Conservation (phyloP, 306 rosid genomes). For the Fragaria ananassa region DNA sequence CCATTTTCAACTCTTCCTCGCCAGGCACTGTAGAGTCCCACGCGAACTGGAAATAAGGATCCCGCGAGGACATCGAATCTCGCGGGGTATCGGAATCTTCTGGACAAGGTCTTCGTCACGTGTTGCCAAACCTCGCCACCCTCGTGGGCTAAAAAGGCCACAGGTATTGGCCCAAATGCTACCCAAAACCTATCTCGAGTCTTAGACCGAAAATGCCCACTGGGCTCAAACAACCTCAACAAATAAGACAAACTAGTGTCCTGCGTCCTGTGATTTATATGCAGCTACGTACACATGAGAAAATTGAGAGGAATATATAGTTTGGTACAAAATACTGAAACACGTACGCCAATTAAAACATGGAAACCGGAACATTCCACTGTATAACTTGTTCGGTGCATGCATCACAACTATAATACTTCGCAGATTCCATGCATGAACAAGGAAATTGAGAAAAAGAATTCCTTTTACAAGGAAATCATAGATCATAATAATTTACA, state of each 20-base stretch:
- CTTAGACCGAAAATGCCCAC: too few species aligned
- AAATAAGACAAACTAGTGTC: background rate
- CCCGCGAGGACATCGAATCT: too few species aligned
- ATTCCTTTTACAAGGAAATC: constrained; percentile 10
- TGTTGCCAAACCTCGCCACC: too few species aligned
- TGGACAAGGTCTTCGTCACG: too few species aligned
- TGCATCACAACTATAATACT: constrained; percentile 4
- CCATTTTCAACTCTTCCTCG: too few species aligned
- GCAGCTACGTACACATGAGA: background rate
- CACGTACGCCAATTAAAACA: background rate
- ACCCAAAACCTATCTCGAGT: too few species aligned
- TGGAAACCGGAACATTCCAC: constrained; percentile 14
- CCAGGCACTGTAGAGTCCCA: too few species aligned
- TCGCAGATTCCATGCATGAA: constrained; percentile 15
- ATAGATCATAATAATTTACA: constrained; percentile 39
- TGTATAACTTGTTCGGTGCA: constrained; percentile 6
- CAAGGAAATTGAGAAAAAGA: background rate
- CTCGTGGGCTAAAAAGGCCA: too few species aligned
- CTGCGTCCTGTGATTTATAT: background rate
- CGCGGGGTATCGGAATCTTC: too few species aligned
- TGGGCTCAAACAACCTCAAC: too few species aligned
- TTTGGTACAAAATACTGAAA: background rate
- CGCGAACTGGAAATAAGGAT: too few species aligned
- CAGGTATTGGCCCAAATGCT: too few species aligned
- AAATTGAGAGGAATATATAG: background rate